Evolutionary conservation across 2,329 filamentous ascomycete species (phyloP).

Genomic region (Cladosporium velox): DNA sequence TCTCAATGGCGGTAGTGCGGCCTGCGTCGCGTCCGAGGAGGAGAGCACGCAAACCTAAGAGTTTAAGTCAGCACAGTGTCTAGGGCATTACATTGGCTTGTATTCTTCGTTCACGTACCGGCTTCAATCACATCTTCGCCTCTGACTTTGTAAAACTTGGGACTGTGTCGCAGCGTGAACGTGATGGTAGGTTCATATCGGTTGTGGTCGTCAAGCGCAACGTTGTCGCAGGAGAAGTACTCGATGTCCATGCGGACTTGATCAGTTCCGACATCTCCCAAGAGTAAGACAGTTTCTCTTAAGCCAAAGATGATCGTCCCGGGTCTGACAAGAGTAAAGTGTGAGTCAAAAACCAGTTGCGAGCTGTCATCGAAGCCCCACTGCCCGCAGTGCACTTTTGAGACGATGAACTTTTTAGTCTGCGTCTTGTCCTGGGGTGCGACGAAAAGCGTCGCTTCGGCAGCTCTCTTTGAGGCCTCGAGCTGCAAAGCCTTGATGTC

Average conservation of each 20-base stretch:
- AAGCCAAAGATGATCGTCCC: constrained; percentile 42
- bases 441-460: not conserved
- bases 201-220: constrained; percentile 35
- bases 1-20: not conserved
- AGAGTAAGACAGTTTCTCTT: constrained; percentile 32
- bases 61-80: not conserved
- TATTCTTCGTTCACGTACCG: not conserved
- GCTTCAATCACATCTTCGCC: constrained; percentile 25
- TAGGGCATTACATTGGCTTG: not conserved
- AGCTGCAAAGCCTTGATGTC: constrained; percentile 30
- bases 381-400: constrained; percentile 44
- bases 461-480: constrained; percentile 25
- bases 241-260: constrained; percentile 44
- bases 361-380: constrained; percentile 43
- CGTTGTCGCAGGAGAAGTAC: constrained; percentile 45
- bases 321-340: constrained; percentile 44
- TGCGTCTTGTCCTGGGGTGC: constrained; percentile 11
- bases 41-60: not conserved
- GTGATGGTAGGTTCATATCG: constrained; percentile 37
- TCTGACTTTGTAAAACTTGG: constrained; percentile 42
- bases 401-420: constrained; percentile 37
- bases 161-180: constrained; percentile 42
- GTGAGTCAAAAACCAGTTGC: constrained; percentile 44
- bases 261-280: constrained; percentile 25
- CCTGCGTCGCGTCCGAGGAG: not conserved